Base-by-base conservation (phyloP, 2,329 filamentous ascomycete genomes). In the Sporothrix humicola region DNA sequence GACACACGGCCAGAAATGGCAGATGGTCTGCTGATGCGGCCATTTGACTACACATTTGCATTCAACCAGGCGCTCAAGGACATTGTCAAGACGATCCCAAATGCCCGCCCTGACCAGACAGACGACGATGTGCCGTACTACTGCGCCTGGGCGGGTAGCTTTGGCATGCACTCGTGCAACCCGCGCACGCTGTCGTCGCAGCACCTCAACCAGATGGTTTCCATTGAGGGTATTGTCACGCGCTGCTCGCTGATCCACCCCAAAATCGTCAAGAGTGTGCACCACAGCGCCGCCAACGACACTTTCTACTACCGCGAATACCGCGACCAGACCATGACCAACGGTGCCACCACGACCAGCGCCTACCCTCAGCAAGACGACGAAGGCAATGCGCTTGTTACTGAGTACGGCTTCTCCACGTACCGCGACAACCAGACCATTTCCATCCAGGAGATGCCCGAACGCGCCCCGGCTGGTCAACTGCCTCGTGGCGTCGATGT, bases 361-460 rank as follows among this genome's bases (percentile, higher is more conserved):
- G 94, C 98, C 10, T 98, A 98, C 80, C 95, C 95, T 5, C 94
- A 95, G 77, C 93, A 97, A 80, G 95, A 98, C 79, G 94, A 95
- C 58, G 91, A 97, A 10, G 94, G 95, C 75, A 97, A 98, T 80
- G 92, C 95, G 2, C 87, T 99, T 23, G 89, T 94, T 74, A 99
- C 96, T 3, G 96, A 99, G 81, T 99, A 98, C 81, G 96, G 96
- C 31, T 95, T 97, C 84, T 97, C 92, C 81, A 96, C 92, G 69
- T 99, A 98, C 83, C 89, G 95, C 79, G 96, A 99, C 81, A 96
- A 99, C 81, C 96, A 99, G 82, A 97, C 93, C 17, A 94, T 99
- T 74, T 98, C 95, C 0, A 98, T 99, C 77, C 96, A 99, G 83
- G 96, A 99, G 85, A 99, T 99, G 96, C 96, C 96, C 0, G 96